Evolutionary conservation across 441 rosid genomes (phyloP).

Genomic region (Sinapis alba): DNA sequence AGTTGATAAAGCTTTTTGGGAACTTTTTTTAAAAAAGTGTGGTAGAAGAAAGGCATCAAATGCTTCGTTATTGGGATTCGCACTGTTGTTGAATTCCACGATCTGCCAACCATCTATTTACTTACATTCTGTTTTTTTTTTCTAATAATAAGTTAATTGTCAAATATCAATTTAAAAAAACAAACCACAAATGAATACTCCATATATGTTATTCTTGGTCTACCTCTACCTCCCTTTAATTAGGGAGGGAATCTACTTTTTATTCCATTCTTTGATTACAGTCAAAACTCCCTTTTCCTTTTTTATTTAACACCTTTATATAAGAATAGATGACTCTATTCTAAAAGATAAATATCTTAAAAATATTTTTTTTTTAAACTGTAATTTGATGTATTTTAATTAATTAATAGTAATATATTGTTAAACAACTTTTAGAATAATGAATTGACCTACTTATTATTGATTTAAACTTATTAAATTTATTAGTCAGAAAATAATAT

Average conservation of each 20-base stretch:
- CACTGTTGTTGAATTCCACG: slow-evolving; percentile 73
- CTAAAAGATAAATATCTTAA: not conserved
- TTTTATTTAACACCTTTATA: not conserved
- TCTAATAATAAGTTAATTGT: not conserved
- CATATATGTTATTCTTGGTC: slow-evolving; percentile 30
- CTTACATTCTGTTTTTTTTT: not conserved
- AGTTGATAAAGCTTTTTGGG: slow-evolving; percentile 27
- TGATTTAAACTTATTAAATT: not conserved
- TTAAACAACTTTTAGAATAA: not conserved
- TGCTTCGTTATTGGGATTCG: slow-evolving; percentile 75
- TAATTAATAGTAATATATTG: not conserved
- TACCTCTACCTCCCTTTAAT: not conserved
- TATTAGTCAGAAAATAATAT: not conserved
- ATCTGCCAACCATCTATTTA: slow-evolving; percentile 44
- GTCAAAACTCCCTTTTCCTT: slow-evolving; percentile 24
- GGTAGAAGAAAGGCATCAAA: slow-evolving; percentile 60
- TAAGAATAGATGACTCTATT: not conserved
- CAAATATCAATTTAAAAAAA: not conserved
- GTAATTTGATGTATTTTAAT: not conserved
- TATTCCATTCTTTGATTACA: not conserved
- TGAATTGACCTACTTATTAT: not conserved
- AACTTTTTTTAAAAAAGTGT: slow-evolving; percentile 1
- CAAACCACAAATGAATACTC: slow-evolving; percentile 20
- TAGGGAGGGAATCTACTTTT: slow-evolving; percentile 12
- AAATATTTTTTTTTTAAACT: not conserved